Base-by-base conservation (phyloP, 257 asterid genomes). In the Euphrasia confusa region DNA sequence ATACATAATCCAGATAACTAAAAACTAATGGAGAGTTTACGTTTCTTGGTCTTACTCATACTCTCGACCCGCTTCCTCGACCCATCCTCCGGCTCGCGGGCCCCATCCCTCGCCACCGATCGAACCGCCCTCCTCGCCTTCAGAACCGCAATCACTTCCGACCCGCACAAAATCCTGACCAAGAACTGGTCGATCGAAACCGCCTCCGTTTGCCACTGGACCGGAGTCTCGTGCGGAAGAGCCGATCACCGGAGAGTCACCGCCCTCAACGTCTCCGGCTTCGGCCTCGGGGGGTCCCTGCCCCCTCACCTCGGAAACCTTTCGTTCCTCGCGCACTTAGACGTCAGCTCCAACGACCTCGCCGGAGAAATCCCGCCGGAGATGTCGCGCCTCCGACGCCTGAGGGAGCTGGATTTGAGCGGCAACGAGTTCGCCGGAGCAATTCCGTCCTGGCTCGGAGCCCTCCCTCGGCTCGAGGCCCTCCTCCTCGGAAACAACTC, bases 191-290 rank as follows among this genome's bases (percentile, higher is more conserved):
- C 57, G 3, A 53, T 61, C 5, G 24, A 21, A 21, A 54, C 53
- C 7, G 39, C 32, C 1, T 33, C 72, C n/a, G 10, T 67, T n/a
- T 76, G 84, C 30, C n/a, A 42, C 10, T 81, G 83, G 86, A 35
- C 30, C 4, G 83, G 81, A 0, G 74, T 83, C 56, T 18, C 77
- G 13, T 83, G 86, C 67, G 60, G 58, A 65, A 56, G 58, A 54
- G 1, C 5, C 9, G 42, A 63, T 5, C 66, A 17, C 14, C 53
- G 9, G 1, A 60, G 84, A 27, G 74, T 83, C 45, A 64, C 65
- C 0, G 49, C 80, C 32, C 52, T 83, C 63, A 12, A 72, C 15
- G 30, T 72, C 21, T 72, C 83, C 2, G 52, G 54, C 8, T 53
- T 48, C n/a, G 13, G 17, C 8, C 70, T 81, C 0, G 60, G 0